These are phyloP conservation scores for Breviolum minutum DNA, from an alignment of 73 alveolate genomes.

Conservation along the genomic window DNA sequence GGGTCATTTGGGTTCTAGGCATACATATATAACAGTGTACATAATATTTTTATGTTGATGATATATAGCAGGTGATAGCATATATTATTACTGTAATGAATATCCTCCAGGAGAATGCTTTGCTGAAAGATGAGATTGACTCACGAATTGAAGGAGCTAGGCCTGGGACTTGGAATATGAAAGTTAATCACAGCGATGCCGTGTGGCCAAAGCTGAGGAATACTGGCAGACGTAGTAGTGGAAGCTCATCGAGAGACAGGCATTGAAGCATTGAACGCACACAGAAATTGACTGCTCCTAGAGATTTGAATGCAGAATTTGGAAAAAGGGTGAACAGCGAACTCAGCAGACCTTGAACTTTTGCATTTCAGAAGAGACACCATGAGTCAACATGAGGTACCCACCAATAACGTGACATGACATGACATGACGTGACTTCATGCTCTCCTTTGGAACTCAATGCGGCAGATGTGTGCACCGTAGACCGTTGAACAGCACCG, in stretches of 20 bases:
- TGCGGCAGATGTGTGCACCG: too few species aligned
- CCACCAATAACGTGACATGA: too few species aligned
- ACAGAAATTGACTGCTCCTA: not conserved
- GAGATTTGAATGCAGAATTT: not conserved
- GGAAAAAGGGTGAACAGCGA: not conserved
- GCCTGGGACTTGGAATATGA: not conserved
- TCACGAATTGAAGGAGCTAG: slow-evolving; percentile 90
- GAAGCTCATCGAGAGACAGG: slow-evolving; percentile 30
- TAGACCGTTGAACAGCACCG: too few species aligned
- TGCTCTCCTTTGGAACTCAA: too few species aligned
- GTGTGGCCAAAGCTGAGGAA: not conserved
- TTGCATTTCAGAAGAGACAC: not conserved
- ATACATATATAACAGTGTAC: not conserved
- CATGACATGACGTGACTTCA: too few species aligned
- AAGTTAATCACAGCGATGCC: not conserved
- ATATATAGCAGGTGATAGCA: not conserved
- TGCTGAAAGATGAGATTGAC: slow-evolving; percentile 89
- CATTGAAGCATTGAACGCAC: too few species aligned
- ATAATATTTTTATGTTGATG: not conserved
- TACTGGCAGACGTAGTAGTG: slow-evolving; percentile 12
- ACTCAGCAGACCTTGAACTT: too few species aligned
- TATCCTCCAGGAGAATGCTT: slow-evolving; percentile 46
- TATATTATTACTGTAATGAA: not conserved
- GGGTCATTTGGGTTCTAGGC: too few species aligned
- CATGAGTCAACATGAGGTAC: not conserved